Evolutionary conservation across 2,329 filamentous ascomycete species (phyloP), one percentile per base, ranked within the genome.

Genomic region (Aspergillus fructus): DNA sequence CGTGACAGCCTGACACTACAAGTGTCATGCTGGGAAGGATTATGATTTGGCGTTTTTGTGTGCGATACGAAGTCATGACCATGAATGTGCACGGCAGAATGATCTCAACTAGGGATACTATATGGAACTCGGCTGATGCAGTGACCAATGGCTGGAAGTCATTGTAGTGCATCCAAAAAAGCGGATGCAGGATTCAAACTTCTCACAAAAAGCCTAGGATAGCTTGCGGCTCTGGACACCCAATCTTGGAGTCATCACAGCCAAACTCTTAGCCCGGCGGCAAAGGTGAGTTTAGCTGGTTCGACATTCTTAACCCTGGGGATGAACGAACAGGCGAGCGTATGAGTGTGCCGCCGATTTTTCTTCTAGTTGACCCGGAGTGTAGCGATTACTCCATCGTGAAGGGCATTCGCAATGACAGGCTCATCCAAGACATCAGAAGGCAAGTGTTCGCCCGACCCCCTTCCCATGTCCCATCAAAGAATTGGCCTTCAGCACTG

Each of bases 11-110:
- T 43, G 49, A 33, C 39, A 5, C 12, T 19, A 45, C 19, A 19
- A 39, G 5, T 7, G 17, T 24, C 21, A 24, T 40, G 30, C 19
- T 17, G 19, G 30, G 46, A 13, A 8, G 30, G 27, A 30, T 42
- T 11, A 37, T 49, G 39, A 55, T 45, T 49, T 45, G 24, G 47
- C 46, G 53, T 49, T 43, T 55, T 39, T 55, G 53, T 55, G 46
- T 50, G 12, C 34, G 53, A 49, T 55, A 50, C 46, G 40, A 50
- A 46, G 30, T 53, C 42, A 53, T 53, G 51, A 53, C 33, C 43
- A 40, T 53, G 33, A 53, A 48, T 53, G n/a, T 47, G 23, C 33
- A 53, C 42, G 43, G 34, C 51, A 47, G 40, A 48, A 47, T 47
- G 43, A 53, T 40, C 51, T 40, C 42, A 47, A 48, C 34, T 15